A percentile compares a stretch with the other conserved stretches of the same genome.
Evolutionary conservation across 805 yeast genomes (phyloP).

Genomic region (Nakazawaea peltata): DNA sequence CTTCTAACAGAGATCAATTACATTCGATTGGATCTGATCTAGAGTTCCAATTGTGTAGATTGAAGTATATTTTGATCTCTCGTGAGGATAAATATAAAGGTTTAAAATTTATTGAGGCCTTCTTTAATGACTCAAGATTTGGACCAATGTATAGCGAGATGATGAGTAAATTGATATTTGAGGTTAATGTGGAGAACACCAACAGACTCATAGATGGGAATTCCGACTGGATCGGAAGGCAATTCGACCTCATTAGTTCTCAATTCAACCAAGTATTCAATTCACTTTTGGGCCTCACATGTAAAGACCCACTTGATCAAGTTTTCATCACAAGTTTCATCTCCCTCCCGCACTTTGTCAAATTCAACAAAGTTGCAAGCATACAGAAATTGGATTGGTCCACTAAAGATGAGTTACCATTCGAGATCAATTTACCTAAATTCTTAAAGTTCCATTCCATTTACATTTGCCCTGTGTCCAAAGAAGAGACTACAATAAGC

Average conservation of each 20-base stretch:
- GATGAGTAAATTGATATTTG: conserved; percentile 36
- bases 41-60: conserved; percentile 35
- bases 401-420: conserved; percentile 51
- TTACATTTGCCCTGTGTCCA: conserved; percentile 65
- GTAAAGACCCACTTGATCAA: conserved; percentile 44
- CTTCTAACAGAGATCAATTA: conserved; percentile 17
- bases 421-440: conserved; percentile 48
- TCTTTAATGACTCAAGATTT: conserved; percentile 29
- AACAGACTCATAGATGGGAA: neutral
- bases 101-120: conserved; percentile 33
- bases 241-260: conserved; percentile 13
- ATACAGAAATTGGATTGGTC: conserved; percentile 42
- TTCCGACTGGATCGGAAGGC: conserved; percentile 3
- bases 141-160: conserved; percentile 29
- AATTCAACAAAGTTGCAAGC: conserved; percentile 34
- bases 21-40: conserved; percentile 30
- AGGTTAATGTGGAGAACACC: conserved; percentile 14
- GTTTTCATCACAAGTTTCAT: conserved; percentile 44
- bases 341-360: conserved; percentile 45
- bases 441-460: conserved; percentile 52
- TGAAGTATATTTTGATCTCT: conserved; percentile 29
- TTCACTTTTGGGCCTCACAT: conserved; percentile 35
- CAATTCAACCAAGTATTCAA: conserved; percentile 42
- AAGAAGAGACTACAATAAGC: conserved; percentile 50
- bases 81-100: conserved; percentile 22